Evolutionary conservation across 805 yeast genomes (phyloP), one percentile per base, ranked within the genome.

Genomic region (Kluyveromyces wickerhamii): DNA sequence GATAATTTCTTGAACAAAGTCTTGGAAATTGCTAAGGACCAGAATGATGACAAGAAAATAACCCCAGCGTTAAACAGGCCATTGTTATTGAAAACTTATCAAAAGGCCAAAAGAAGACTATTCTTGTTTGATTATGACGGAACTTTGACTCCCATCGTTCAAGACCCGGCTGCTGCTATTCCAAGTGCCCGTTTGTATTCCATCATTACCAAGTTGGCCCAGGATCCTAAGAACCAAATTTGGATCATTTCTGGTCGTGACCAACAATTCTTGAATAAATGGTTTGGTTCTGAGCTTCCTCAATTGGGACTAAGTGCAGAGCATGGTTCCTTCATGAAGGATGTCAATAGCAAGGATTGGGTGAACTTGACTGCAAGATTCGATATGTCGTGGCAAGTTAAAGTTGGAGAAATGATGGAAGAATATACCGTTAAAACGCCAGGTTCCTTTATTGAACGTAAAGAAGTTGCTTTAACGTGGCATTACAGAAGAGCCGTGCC

Each of bases 161-260:
- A 77, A 25, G 97, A 92, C 48, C 99, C 99, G 2, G 86, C 89
- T n/a, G 96, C 97, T 0, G 98, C 98, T 0, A 82, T 92, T 27
- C 98, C 99, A 3, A 77, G 95, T 1, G 77, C 79, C 3, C 69
- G 80, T 45, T 65, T 92, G 29, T 67, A 74, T 35, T 59, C 66
- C 7, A 73, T 81, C 9, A 59, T 92, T 39, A 66, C 71, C 18
- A 63, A 66, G 20, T 66, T 92, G 35, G 67, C 80, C 2, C 65
- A 67, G 10, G 97, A 89, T 55, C 86, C 89, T 5, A 67, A 67
- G 40, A 92, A 92, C 60, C 79, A 77, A 54, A 78, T 92, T 27
- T 92, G 98, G 98, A 75, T 92, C 44, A 89, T 92, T 40, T 80
- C 94, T 26, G 99, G 99, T 2, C 74, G 99, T 47, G 99, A 92